Evolutionary conservation across 305 asterid species (phyloP), one percentile per base, ranked within the genome.

Genomic region (Fraxinus platypoda): DNA sequence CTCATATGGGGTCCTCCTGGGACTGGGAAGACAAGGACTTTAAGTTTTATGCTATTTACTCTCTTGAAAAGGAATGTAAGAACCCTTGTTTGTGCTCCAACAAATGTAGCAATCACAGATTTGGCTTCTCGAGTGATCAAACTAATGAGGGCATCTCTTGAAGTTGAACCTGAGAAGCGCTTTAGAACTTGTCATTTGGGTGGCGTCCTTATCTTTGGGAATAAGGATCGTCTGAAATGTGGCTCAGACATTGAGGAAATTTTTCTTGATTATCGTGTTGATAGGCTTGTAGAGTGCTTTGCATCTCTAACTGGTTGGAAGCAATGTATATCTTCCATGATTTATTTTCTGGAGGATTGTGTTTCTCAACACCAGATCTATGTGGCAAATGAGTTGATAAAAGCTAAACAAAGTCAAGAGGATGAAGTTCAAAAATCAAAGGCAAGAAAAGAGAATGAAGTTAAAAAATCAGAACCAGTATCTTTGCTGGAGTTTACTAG

Each of bases 1-100:
- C 93, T 90, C 49, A 90, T 94, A 57, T 91, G 92, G 92, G 98
- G 98, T 23, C 95, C 97, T 8, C 96, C 98, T 6, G 95, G 97
- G 49, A 93, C 97, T 0, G 98, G 97, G 57, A 94, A 94, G 82
- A 94, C 95, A 0, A 84, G 84, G 25, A 91, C 93, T 0, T 8
- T 91, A 9, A 91, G 95, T 83, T 62, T 33, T 43, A 77, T 94
- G 89, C 84, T 94, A 33, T 73, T 87, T 79, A 33, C 23, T 13
- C 91, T 94, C 76, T 83, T 90, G 57, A 77, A 25, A 84, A 84
- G 84, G 93, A 88, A 87, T 1, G 85, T 81, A 21, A 88, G 89
- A 81, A 89, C 91, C 2, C 85, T 93, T 4, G 73, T 86, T 3
- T 94, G 97, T 83, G 92, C 97, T 9, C 93, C 93, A 3, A 93